Evolutionary conservation across 768 basidiomycete species (phyloP).

Genomic region (Pisolithus marmoratus): DNA sequence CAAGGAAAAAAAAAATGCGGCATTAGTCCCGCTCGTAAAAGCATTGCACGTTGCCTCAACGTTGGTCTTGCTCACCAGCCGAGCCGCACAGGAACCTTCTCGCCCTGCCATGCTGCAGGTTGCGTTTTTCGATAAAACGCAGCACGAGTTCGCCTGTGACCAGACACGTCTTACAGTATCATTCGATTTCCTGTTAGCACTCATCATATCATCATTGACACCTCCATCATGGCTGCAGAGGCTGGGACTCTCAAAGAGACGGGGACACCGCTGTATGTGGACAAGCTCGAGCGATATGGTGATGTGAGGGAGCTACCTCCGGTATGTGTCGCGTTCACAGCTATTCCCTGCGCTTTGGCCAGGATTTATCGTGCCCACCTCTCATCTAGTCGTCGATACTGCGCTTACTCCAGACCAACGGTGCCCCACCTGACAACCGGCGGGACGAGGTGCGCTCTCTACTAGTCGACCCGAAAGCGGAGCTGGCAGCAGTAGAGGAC

Average conservation of each 20-base stretch:
- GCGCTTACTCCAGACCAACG: slow-evolving; percentile 23
- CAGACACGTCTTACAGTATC: slow-evolving; percentile 7
- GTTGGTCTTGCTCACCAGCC: slow-evolving; percentile 9
- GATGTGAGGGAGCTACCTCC: slow-evolving; percentile 25
- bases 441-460: slow-evolving; percentile 21
- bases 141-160: slow-evolving; percentile 6
- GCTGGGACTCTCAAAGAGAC: slow-evolving; percentile 17
- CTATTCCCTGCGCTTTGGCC: not conserved
- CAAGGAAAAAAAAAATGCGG: slow-evolving; percentile 10
- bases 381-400: slow-evolving; percentile 25
- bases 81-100: not conserved
- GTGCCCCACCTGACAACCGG: slow-evolving; percentile 21
- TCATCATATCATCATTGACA: not conserved
- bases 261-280: slow-evolving; percentile 17
- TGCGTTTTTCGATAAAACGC: not conserved
- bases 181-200: not conserved
- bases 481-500: slow-evolving; percentile 21
- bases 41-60: slow-evolving; percentile 29
- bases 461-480: slow-evolving; percentile 21
- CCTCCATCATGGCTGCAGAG: slow-evolving; percentile 1
- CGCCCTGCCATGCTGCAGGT: slow-evolving; percentile 8
- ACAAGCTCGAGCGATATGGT: slow-evolving; percentile 21
- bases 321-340: slow-evolving; percentile 14
- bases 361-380: not conserved
- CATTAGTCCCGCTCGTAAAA: not conserved